Percentiles rank a stretch among this genome's conserved stretches.
These are phyloP conservation scores for Raddia guianensis DNA, from an alignment of 176 grass and related monocot species.

Conservation along the genomic window DNA sequence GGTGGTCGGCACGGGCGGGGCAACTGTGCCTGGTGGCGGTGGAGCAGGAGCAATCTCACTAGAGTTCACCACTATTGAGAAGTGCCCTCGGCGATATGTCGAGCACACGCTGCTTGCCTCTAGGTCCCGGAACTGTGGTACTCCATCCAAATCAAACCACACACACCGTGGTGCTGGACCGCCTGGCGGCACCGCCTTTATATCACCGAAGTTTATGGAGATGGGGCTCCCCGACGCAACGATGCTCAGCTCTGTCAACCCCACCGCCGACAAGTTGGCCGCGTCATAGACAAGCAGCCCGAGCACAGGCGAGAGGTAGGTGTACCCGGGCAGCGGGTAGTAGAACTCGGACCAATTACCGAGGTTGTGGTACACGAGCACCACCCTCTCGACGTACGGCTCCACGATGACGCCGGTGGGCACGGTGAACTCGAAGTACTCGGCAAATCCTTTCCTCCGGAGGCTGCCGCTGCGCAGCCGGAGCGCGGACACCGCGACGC, in stretches of 20 bases:
- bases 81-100: slow-evolving; percentile 63
- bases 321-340: slow-evolving; percentile 76
- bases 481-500: slow-evolving; percentile 58
- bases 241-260: slow-evolving; percentile 57
- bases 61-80: slow-evolving; percentile 85
- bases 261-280: slow-evolving; percentile 56
- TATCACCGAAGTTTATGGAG: slow-evolving; percentile 52
- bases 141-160: slow-evolving; percentile 61
- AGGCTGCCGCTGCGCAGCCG: slow-evolving; percentile 91
- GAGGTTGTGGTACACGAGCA: slow-evolving; percentile 83
- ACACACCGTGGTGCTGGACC: slow-evolving; percentile 55
- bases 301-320: slow-evolving; percentile 80
- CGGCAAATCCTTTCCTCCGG: slow-evolving; percentile 37
- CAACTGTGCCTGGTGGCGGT: slow-evolving; percentile 29
- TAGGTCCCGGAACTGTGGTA: slow-evolving; percentile 63
- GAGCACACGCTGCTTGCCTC: slow-evolving; percentile 49
- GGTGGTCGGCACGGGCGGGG: neutral
- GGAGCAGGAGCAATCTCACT: slow-evolving; percentile 57
- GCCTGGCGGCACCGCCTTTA: slow-evolving; percentile 34
- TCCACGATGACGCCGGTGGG: slow-evolving; percentile 66
- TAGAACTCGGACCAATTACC: slow-evolving; percentile 51
- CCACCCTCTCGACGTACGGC: slow-evolving; percentile 73
- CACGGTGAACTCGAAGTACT: slow-evolving; percentile 65
- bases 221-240: slow-evolving; percentile 49
- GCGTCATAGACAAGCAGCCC: slow-evolving; percentile 81